Evolutionary conservation across 768 basidiomycete genomes (phyloP), one percentile per base, ranked within the genome.

Genomic region (Macrolepiota dolichaula): DNA sequence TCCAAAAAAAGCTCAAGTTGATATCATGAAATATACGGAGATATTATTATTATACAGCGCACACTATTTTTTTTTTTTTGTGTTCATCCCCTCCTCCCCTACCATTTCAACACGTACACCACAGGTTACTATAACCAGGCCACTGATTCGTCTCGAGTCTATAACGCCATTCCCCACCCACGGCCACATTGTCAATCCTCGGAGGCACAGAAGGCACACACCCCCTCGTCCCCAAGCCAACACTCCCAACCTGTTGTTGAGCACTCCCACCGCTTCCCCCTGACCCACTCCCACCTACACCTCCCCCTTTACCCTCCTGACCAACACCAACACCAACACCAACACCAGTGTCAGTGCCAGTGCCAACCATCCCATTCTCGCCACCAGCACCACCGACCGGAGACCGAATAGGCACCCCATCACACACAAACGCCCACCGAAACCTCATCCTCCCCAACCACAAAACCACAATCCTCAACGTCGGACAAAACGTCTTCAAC

Each of bases 401-500:
- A 42, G 6, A 32, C 44, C 32, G 29, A n/a, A 42, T 24, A 29
- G 44, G 27, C 25, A 22, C 22, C 1, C 49, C 57, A 19, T 24
- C 57, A n/a, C 22, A 4, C 17, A 59, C 40, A 46, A 51, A 57
- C 1, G 24, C 59, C 74, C 74, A 76, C 2, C 68, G 62, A 11
- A 70, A 66, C 13, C 69, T 64, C 19, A 67, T 67, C 25, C 42
- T 58, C 1, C 69, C 67, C 0, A 71, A 57, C 73, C 74, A 76
- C 56, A 78, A 74, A 6, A 71, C 63, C 25, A 77, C 67, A 0
- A 63, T 42, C 6, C 59, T 60, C 3, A 76, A 51, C 0, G 67
- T 64, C 0, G 73, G 72, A 36, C 74, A 73, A 54, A 63, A 76
- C 0, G 66, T 71, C 47, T 67, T 70, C 37, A 76, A 56, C 61